These are phyloP conservation scores for Emericellopsis cladophorae DNA, from an alignment of 2,329 filamentous ascomycete species.

Conservation along the genomic window DNA sequence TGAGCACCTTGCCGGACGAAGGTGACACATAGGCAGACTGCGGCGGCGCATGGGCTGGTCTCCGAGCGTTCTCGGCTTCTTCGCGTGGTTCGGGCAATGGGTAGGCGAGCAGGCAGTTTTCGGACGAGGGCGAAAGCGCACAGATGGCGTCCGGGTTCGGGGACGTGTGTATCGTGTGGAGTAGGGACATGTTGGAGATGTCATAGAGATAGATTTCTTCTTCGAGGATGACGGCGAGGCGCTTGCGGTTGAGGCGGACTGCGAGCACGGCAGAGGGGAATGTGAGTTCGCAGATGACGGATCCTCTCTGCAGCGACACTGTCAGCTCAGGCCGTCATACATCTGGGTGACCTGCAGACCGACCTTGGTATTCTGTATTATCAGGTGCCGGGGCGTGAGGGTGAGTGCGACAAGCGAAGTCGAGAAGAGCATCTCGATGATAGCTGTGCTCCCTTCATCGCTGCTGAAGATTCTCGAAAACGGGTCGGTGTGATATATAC, in stretches of 20 bases:
- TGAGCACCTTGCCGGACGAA: conserved; percentile 81
- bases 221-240: conserved; percentile 84
- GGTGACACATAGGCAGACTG: conserved; percentile 65
- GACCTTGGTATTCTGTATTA: conserved; percentile 97
- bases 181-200: conserved; percentile 93
- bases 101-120: conserved; percentile 92
- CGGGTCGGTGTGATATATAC: conserved; percentile 92
- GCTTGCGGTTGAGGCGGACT: conserved; percentile 86
- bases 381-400: conserved; percentile 77
- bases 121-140: conserved; percentile 83
- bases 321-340: not conserved
- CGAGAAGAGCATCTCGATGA: conserved; percentile 98
- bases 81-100: conserved; percentile 67
- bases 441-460: conserved; percentile 87
- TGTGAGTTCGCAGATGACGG: conserved; percentile 95
- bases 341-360: conserved; percentile 9
- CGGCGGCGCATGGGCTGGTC: conserved; percentile 76
- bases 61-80: conserved; percentile 34
- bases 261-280: conserved; percentile 95
- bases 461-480: conserved; percentile 93
- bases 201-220: conserved; percentile 98
- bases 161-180: conserved; percentile 87
- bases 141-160: conserved; percentile 88
- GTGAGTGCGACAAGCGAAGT: conserved; percentile 92
- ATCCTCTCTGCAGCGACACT: conserved; percentile 34